A percentile compares a stretch with the other conserved stretches of the same genome.
Evolutionary conservation across 495 filamentous ascomycete genomes (phyloP).

Genomic region (Penicillium cataractarum): DNA sequence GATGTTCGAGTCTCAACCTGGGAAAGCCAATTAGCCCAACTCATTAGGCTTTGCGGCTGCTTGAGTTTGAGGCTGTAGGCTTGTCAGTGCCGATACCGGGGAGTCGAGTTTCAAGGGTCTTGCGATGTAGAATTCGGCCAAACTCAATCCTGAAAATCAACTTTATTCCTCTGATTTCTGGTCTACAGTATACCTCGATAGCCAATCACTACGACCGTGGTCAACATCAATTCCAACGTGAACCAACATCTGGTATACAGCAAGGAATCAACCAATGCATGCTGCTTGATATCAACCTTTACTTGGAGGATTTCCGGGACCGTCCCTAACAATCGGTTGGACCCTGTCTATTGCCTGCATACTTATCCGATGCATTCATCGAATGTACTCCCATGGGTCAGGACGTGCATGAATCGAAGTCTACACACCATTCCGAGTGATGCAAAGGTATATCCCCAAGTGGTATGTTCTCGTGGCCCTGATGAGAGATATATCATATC

Average conservation of each 20-base stretch:
- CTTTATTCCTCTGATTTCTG: not conserved
- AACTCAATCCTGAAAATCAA: not conserved
- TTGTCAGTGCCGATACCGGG: not conserved
- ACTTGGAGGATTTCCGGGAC: not conserved
- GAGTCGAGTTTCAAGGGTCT: not conserved
- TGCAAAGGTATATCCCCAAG: not conserved
- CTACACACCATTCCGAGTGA: not conserved
- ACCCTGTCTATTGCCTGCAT: not conserved
- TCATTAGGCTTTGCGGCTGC: not conserved
- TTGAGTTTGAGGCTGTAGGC: not conserved
- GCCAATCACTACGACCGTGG: not conserved
- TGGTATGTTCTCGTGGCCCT: not conserved
- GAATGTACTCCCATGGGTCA: not conserved
- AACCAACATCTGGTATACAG: not conserved
- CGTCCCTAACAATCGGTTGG: too few species aligned
- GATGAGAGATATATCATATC: not conserved
- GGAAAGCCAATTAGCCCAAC: not conserved
- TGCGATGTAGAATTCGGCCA: not conserved
- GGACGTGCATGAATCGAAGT: not conserved
- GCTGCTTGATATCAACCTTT: not conserved
- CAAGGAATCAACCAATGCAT: not conserved
- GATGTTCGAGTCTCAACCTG: not conserved
- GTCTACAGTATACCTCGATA: not conserved
- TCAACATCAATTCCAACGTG: not conserved
- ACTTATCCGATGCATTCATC: not conserved